Evolutionary conservation across 495 filamentous ascomycete species (phyloP), one percentile per base, ranked within the genome.

Genomic region (Wilcoxina mikolae): DNA sequence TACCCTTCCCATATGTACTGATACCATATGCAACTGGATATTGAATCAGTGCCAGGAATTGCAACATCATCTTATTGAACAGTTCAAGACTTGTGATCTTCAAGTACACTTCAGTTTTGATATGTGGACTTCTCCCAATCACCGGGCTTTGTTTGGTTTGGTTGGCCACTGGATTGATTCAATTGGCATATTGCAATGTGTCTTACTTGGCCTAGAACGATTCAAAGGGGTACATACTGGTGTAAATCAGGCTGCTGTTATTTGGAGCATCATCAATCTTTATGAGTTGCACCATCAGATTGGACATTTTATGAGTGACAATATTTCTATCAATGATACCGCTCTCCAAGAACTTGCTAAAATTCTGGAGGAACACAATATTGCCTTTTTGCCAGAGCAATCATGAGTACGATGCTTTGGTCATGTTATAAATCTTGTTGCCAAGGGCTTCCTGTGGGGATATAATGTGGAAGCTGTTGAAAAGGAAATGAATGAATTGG

Each of bases 231-330:
- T 3, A 2, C 46, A 62, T 47, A 26, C 15, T 42, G 48, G 59
- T 15, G 23, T 29, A 10, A 60, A 58, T 26, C 27, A 52, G 15
- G 47, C 60, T 4, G n/a, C 24, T 9, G 12, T 20, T 0, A 9
- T 64, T 4, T 39, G 45, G 24, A 31, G 26, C 3, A 38, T 53
- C 7, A n/a, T 62, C 0, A 33, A 59, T 10, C 3, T 47, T 1
- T 62, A 50, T 11, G 56, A 60, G 17, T 54, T 62, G 18, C 7
- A 20, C 5, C 12, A 43, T 3, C 45, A 20, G 25, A 17, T 64
- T n/a, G 56, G 56, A 7, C 56, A 57, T n/a, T 49, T 56, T 24
- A 53, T 25, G 1, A 41, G 44, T 11, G 60, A 64, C 41, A 64
- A 64, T 54, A 28, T 41, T 9, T 24, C 10, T 28, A 58, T 54